phyloP scores from a whole-genome alignment of 192 early-diverging fungal genomes.

The Backusella parvicylindrica region DNA sequence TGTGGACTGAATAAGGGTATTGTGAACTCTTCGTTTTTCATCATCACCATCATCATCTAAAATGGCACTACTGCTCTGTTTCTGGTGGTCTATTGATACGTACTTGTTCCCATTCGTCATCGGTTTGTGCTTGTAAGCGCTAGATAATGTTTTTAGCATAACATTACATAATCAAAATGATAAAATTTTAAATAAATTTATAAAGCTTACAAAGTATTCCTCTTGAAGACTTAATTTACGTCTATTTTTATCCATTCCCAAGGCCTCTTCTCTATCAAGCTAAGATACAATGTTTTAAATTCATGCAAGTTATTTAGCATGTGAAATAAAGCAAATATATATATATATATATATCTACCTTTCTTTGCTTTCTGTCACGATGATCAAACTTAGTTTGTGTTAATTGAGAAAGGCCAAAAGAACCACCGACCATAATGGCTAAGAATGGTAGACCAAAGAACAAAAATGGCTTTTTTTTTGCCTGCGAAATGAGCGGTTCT shows the following conservation, averaged over 20 bases:
- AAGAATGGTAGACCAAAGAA: conserved; percentile 71
- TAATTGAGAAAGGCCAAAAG: conserved; percentile 66
- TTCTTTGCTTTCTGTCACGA: conserved; percentile 46
- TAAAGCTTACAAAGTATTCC: conserved; percentile 58
- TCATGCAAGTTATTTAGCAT: neutral
- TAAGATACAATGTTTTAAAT: conserved; percentile 9
- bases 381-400: conserved; percentile 79
- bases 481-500: neutral
- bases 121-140: conserved; percentile 28
- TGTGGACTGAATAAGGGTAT: too few relatives aligned
- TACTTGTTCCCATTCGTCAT: conserved; percentile 30
- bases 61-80: conserved; percentile 10
- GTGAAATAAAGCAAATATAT: too few relatives aligned
- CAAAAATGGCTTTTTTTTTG: conserved; percentile 54
- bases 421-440: conserved; percentile 62
- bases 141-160: neutral
- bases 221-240: conserved; percentile 66
- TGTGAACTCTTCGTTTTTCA: neutral
- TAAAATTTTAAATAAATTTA: neutral
- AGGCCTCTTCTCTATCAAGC: conserved; percentile 53
- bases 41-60: neutral
- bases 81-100: conserved; percentile 26
- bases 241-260: conserved; percentile 49
- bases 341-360: conserved; percentile 12
- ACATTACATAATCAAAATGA: neutral